Evolutionary conservation across 306 rosid species (phyloP), one percentile per base, ranked within the genome.

Genomic region (Castanea mollissima): DNA sequence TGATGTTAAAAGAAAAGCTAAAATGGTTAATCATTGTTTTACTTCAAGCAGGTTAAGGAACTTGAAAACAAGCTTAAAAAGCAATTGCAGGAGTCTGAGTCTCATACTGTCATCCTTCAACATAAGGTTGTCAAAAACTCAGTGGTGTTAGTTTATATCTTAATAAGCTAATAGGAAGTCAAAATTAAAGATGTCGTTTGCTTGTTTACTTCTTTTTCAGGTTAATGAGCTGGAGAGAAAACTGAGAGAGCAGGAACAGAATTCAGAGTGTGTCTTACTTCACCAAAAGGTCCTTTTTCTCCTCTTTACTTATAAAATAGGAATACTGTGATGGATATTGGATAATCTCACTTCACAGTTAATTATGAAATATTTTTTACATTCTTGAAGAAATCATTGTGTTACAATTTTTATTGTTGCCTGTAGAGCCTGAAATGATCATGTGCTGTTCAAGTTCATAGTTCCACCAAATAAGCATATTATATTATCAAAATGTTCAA

Each of bases 191-290:
- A 38, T 55, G 29, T 3, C 13, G 21, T 55, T 35, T 79, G 64
- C 12, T 11, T 62, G 20, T 51, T 41, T 69, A 76, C 83, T 83
- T 75, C 72, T 5, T 65, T 57, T 74, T 79, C 80, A 93, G 98
- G 77, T 93, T 54, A 81, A 76, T 62, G 98, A 89, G 72, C 89
- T 91, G 20, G 96, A 93, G 87, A 87, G 79, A 76, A 91, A 88
- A 88, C 76, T 93, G 79, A 89, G 71, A 82, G 96, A 91, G 78
- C 88, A 89, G 73, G 93, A 91, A 76, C 88, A 75, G 74, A 81
- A 59, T 58, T 80, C 88, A 60, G 89, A 87, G 71, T 71, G 85
- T 62, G 52, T 29, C 72, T 59, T 87, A 79, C 91, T 89, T 78
- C 83, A 79, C 76, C 91, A 88, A 64, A 91, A 88, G 96, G 98